Conservation (phyloP, 1,139 yeast species). For the Candida pseudocylindracea region DNA sequence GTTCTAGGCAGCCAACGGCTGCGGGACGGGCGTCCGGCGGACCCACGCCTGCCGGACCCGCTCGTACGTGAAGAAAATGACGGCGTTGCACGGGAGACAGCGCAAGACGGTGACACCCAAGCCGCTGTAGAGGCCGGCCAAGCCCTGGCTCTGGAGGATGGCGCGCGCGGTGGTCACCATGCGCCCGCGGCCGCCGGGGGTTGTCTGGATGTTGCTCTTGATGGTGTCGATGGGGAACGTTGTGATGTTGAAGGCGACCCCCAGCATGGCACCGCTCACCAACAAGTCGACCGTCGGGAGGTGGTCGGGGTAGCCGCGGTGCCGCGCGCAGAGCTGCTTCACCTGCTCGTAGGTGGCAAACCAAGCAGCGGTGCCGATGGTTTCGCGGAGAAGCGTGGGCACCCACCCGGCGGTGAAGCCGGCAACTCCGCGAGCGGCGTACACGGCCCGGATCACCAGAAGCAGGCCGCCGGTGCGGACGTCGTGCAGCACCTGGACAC, state of each 20-base stretch:
- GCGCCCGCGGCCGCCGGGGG: neutral
- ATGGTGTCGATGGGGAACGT: slow-evolving; percentile 83
- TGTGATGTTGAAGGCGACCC: slow-evolving; percentile 56
- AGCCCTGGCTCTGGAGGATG: neutral
- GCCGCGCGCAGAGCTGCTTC: slow-evolving; percentile 13
- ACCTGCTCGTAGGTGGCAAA: slow-evolving; percentile 67
- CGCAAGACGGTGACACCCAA: slow-evolving; percentile 62
- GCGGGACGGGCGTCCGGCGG: no score
- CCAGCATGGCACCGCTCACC: slow-evolving; percentile 72
- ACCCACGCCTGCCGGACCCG: slow-evolving; percentile 16
- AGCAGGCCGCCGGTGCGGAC: slow-evolving; percentile 3
- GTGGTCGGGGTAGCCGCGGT: neutral
- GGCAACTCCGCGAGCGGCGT: slow-evolving; percentile 26
- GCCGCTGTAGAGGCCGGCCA: slow-evolving; percentile 53
- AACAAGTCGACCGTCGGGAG: slow-evolving; percentile 20
- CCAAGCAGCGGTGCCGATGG: slow-evolving; percentile 88
- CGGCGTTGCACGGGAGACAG: slow-evolving; percentile 80
- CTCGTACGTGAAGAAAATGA: slow-evolving; percentile 66
- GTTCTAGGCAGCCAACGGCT: no score
- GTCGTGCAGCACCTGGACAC: slow-evolving; percentile 50
- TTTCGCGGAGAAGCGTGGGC: slow-evolving; percentile 67
- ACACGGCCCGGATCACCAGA: slow-evolving; percentile 19
- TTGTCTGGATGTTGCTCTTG: slow-evolving; percentile 70
- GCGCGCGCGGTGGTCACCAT: slow-evolving; percentile 7
- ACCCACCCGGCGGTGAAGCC: slow-evolving; percentile 67